A percentile compares a stretch with the other conserved stretches of the same genome.
Evolutionary conservation across 768 basidiomycete genomes (phyloP).

Genomic region (Mycena metata): DNA sequence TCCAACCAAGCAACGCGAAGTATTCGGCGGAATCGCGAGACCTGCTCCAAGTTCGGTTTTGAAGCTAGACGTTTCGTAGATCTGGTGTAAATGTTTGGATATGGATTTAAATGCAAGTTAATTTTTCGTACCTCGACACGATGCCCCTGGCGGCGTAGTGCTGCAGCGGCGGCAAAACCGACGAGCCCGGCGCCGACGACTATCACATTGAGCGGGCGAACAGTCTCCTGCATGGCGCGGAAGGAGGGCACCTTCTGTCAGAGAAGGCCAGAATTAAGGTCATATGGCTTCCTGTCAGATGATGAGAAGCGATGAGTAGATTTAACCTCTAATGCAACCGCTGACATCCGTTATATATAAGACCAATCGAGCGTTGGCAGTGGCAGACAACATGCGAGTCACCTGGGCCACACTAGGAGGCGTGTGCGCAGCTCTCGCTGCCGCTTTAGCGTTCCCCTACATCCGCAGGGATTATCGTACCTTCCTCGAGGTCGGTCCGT

Average conservation of each 20-base stretch:
- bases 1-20: constrained; percentile 22
- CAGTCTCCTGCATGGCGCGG: not conserved
- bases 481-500: constrained; percentile 30
- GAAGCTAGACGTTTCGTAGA: constrained; percentile 32
- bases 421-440: constrained; percentile 14
- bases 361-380: not conserved
- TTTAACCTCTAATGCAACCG: not conserved
- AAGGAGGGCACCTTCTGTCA: no score
- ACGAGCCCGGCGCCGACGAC: constrained; percentile 35
- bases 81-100: constrained; percentile 1
- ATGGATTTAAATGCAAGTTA: no score
- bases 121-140: constrained; percentile 22
- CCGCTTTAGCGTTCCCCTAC: constrained; percentile 27
- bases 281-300: no score
- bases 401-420: constrained; percentile 7
- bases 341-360: not conserved
- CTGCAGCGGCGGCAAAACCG: constrained; percentile 29
- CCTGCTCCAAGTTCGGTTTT: constrained; percentile 33
- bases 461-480: constrained; percentile 28
- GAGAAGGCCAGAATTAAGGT: no score
- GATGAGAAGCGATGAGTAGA: not conserved
- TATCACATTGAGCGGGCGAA: constrained; percentile 9
- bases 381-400: constrained; percentile 2
- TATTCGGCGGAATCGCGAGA: constrained; percentile 31
- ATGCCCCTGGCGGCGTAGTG: constrained; percentile 31